A percentile compares a stretch with the other conserved stretches of the same genome.
Conservation (phyloP, 495 filamentous ascomycete genomes). For the Rusavskia elegans region DNA sequence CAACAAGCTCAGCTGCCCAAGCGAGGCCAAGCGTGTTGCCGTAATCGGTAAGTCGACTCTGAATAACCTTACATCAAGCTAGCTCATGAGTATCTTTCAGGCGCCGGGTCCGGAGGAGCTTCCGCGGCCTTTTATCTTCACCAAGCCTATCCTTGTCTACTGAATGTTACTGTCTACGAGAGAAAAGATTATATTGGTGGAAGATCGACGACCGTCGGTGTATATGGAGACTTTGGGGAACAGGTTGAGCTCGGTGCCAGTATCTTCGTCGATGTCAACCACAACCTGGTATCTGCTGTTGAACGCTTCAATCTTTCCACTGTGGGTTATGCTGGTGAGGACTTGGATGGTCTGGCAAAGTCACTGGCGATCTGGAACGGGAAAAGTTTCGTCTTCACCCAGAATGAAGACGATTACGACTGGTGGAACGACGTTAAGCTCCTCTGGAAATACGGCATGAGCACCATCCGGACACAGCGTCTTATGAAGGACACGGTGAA, state of each 20-base stretch:
- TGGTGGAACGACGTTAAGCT: conserved; percentile 80
- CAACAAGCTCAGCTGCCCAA: neutral
- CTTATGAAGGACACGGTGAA: conserved; percentile 55
- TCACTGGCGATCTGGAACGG: conserved; percentile 75
- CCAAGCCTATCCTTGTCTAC: conserved; percentile 29
- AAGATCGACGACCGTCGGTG: conserved; percentile 79
- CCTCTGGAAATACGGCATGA: conserved; percentile 77
- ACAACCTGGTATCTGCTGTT: conserved; percentile 63
- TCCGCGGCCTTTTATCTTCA: conserved; percentile 72
- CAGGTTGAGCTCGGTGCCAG: conserved; percentile 81
- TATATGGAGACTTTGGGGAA: conserved; percentile 47
- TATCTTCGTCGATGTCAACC: conserved; percentile 80
- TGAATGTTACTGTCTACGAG: conserved; percentile 84
- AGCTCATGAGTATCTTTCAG: conserved; percentile 26
- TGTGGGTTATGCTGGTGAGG: conserved; percentile 18
- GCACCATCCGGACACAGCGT: conserved; percentile 52
- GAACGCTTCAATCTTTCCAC: conserved; percentile 49
- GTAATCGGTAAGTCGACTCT: neutral
- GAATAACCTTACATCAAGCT: neutral
- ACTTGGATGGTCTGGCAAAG: conserved; percentile 23
- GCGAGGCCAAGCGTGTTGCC: neutral
- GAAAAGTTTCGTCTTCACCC: conserved; percentile 49
- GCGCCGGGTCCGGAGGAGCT: conserved; percentile 78
- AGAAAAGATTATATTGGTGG: conserved; percentile 70
- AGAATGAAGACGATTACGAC: conserved; percentile 33